Evolutionary conservation across 2,329 filamentous ascomycete genomes (phyloP), one percentile per base, ranked within the genome.

Genomic region (Trichoderma atrobrunneum): DNA sequence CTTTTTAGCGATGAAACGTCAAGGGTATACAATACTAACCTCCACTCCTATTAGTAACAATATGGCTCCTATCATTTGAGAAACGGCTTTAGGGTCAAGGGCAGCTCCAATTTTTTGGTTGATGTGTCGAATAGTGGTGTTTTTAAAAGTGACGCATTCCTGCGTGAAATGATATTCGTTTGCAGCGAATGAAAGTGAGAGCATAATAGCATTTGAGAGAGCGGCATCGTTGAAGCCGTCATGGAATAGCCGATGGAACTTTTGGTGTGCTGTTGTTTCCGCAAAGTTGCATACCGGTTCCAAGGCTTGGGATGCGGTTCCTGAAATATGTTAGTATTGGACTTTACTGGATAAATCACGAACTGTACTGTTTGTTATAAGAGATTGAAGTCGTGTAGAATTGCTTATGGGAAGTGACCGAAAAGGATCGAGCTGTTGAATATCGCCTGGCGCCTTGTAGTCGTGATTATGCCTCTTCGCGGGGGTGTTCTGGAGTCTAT

Each of bases 281-380:
- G 64, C 16, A 34, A 67, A 67, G 26, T 67, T 67, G 24, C 64
- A 67, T 16, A 67, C 64, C 16, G 64, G 64, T 21, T 67, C 64
- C 3, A 67, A 54, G 14, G 64, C 51, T 54, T 67, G 64, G 3
- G 64, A 67, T 43, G 64, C 34, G 1, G 51, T 67, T 43, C 11
- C 64, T 59, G 26, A 11, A 57, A 16, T n/a, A 4, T 57, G 32
- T 67, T 43, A 67, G 51, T 24, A 5, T 16, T 18, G 4, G 1
- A 5, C 26, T 11, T 30, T 21, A 21, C 16, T 5, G 26, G 6
- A n/a, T 34, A 54, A 36, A n/a, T 2, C 11, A 26, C 10, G 24
- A 43, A 67, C 51, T 39, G 8, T 67, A 67, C 64, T 43, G 39
- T 59, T 67, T 59, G 28, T 26, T 59, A 59, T 43, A 12, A 59